Evolutionary conservation across 108 stramenopile genomes (phyloP).

Genomic region (Nannochloropsis gaditana): DNA sequence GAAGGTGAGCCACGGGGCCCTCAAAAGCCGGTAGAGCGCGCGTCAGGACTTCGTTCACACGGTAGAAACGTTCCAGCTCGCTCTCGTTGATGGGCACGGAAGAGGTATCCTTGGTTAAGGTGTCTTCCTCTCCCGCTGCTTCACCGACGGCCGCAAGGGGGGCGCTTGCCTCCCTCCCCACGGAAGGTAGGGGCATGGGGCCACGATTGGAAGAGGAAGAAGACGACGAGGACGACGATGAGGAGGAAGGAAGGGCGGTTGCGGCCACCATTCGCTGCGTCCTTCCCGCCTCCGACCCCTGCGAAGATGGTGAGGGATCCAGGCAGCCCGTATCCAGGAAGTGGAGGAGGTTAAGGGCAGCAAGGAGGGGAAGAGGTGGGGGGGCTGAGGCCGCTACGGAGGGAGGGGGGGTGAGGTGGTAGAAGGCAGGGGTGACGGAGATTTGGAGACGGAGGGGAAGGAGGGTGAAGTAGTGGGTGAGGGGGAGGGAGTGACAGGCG

Average conservation of each 20-base stretch:
- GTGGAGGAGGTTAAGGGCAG: background rate
- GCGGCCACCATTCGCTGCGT: background rate
- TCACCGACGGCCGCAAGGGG: background rate
- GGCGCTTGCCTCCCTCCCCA: background rate
- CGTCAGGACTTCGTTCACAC: background rate
- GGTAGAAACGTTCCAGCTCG: background rate
- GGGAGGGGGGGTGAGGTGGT: background rate
- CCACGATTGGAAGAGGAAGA: background rate
- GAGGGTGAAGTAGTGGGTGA: background rate
- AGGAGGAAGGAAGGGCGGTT: background rate
- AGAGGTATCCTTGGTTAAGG: background rate
- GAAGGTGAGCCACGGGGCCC: slow-evolving; percentile 31
- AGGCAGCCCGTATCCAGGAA: too few species aligned
- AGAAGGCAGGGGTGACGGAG: background rate
- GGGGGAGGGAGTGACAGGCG: background rate
- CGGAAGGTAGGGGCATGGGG: background rate
- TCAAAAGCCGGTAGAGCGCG: slow-evolving; percentile 21
- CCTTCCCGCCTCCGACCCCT: background rate
- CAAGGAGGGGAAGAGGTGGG: background rate
- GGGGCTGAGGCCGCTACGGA: too few species aligned
- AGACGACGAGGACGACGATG: background rate
- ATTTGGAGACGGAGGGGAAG: background rate
- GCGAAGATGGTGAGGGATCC: too few species aligned
- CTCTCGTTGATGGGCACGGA: background rate
- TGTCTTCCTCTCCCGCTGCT: background rate